Evolutionary conservation across 441 rosid genomes (phyloP), one percentile per base, ranked within the genome.

Genomic region (Aquilaria agallochum): DNA sequence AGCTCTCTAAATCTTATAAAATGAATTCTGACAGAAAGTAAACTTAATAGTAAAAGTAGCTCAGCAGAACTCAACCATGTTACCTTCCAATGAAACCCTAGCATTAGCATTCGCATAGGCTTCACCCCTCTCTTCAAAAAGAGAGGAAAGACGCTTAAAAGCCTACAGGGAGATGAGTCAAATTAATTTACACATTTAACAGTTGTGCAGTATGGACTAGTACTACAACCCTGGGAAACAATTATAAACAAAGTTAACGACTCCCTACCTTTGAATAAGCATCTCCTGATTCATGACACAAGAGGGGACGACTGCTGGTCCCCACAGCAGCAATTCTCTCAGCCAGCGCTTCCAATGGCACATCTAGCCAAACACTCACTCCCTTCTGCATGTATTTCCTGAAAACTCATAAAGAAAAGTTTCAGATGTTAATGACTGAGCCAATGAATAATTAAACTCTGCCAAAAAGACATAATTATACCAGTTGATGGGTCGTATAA

Each of bases 281-380:
- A 59, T 93, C 96, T 9, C 79, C 91, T 10, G 91, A 50, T 65
- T 85, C 86, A 50, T 74, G 70, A 70, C 80, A 86, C 80, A 93
- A 70, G 75, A 93, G 89, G 65, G 98, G 97, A 57, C 97, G 91
- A 74, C 97, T 88, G 59, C 69, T 30, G n/a, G 93, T 93, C 67
- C 98, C 98, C 33, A 90, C 93, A 32, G 93, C 83, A 27, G 90
- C 89, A 52, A 93, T 90, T 73, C 98, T 90, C 27, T 69, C 77
- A 2, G 96, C 97, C 73, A 90, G 82, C 49, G 96, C 96, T 74
- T 90, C 93, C 69, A 90, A 64, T 58, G 97, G 98, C 66, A 90
- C 98, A 76, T 90, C 98, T 60, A 93, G 71, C 97, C 97, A 93
- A 55, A 93, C 84, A 72, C 81, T 85, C 64, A 93, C 68, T 15